Evolutionary conservation across 805 yeast genomes (phyloP), one percentile per base, ranked within the genome.

Genomic region (Wickerhamomyces tratensis): DNA sequence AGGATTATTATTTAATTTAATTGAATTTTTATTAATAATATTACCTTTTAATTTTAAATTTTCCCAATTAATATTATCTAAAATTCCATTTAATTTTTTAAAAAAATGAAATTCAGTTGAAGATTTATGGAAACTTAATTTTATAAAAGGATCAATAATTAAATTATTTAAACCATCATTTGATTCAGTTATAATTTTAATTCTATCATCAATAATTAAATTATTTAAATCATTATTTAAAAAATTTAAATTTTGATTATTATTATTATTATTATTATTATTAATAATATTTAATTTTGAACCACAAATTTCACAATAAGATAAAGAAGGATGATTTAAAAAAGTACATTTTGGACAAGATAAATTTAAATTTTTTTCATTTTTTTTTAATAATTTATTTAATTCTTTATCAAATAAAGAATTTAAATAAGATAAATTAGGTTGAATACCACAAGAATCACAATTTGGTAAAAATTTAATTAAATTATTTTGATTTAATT

Each of bases 281-380:
- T n/a, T n/a, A n/a, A n/a, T n/a, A 20, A 20, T 20, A 20, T 20
- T 20, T 26, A 81, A 57, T 20, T 67, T 66, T 0, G 81, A 67
- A 0, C 96, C 96, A 63, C 98, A 91, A 56, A 93, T 72, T 59
- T 91, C 98, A 61, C 98, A 91, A 47, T 68, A 70, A 34, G 69
- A 61, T 68, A 91, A 67, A 3, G 85, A 76, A 0, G 88, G 84
- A 58, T 89, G 96, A 57, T 91, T 93, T 11, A 77, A 63, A 53
- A 88, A 91, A 0, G 98, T 86, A 51, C 95, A 86, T 11, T 66
- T 57, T 5, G 77, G 69, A 45, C 85, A 78, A 20, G 20, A 20
- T 20, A 20, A 20, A 3, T 20, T 20, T 20, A 20, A 20, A 20
- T 20, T 4, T 20, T 3, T 20, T 33, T 36, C 26, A 31, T 34